Base-by-base conservation (phyloP, 148 eudicot species). In the Selenicereus undatus region DNA sequence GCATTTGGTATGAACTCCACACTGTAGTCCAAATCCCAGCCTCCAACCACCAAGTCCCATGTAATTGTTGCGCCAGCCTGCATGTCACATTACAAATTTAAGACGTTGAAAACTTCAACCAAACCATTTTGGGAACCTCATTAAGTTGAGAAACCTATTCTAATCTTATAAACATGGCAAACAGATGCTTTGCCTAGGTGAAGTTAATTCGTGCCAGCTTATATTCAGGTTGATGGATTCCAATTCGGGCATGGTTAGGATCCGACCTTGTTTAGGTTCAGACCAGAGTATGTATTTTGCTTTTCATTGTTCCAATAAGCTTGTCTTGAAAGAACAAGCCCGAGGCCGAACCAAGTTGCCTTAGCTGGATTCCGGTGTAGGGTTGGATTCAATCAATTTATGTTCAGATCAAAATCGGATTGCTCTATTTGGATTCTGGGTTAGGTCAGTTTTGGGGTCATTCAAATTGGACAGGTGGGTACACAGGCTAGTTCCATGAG, bases 1-100 rank as follows among this genome's bases (percentile, higher is more conserved):
- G 92, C 91, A 43, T 75, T 87, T 0, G 99, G 99, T 74, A 87
- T 89, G 83, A 91, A 95, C 80, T 95, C 97, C 4, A 88, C 96
- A 70, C 91, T 85, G 89, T 95, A 95, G 11, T 92, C 97, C 81
- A 95, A 77, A 50, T 95, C 99, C 99, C 99, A 95, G n/a, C 97
- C 95, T 75, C 97, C 97, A 21, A 95, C 99, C 73, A 91, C 97
- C 62, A 95, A 86, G 83, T 95, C 99, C 99, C 97, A 93, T 79
- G 93, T 87, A 62, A 95, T 93, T 42, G 97, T 93, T 69, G 97
- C 90, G 24, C 94, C 97, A 18, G 77, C 97, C 98, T 95, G 68
- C 72, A 50, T 27, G 17, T 24, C 5, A 26, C 32, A 66, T 66
- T 27, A 66, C 17, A 66, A 26, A 12, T 11, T 66, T 27, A 66